phyloP scores from a whole-genome alignment of 1,139 yeast species.

The Candida glucosophila region DNA sequence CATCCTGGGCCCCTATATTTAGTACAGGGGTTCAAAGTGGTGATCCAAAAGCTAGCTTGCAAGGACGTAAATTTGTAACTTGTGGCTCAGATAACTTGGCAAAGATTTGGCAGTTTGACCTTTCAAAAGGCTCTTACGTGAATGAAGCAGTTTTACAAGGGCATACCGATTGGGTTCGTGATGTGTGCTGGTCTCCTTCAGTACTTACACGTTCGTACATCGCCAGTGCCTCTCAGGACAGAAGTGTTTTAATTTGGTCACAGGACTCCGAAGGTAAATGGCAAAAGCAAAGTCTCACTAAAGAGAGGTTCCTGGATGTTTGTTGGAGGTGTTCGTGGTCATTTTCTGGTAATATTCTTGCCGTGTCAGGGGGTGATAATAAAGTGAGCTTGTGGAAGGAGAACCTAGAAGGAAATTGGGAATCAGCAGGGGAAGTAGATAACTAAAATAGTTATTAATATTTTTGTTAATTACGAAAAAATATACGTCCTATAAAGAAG shows the following conservation, averaged over 20 bases:
- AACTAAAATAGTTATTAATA: slow-evolving; percentile 36
- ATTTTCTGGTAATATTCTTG: slow-evolving; percentile 87
- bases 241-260: slow-evolving; percentile 92
- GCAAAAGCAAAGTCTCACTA: slow-evolving; percentile 69
- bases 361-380: slow-evolving; percentile 94
- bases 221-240: slow-evolving; percentile 98
- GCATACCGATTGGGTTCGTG: slow-evolving; percentile 97
- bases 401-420: slow-evolving; percentile 90
- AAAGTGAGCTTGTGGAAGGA: slow-evolving; percentile 96
- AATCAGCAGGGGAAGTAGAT: slow-evolving; percentile 88
- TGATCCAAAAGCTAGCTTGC: slow-evolving; percentile 17
- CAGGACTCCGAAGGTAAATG: slow-evolving; percentile 61
- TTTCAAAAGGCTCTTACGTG: slow-evolving; percentile 48
- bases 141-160: slow-evolving; percentile 78
- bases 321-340: slow-evolving; percentile 99
- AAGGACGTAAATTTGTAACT: slow-evolving; percentile 62
- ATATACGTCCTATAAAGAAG: neutral
- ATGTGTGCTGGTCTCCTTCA: slow-evolving; percentile 96
- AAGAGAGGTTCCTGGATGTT: slow-evolving; percentile 88
- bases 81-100: slow-evolving; percentile 95
- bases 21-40: too few species aligned
- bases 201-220: slow-evolving; percentile 79
- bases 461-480: neutral
- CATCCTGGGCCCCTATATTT: slow-evolving; percentile 85
- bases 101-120: slow-evolving; percentile 77